Evolutionary conservation across 148 eudicot species (phyloP).

Genomic region (Cornus controversa): DNA sequence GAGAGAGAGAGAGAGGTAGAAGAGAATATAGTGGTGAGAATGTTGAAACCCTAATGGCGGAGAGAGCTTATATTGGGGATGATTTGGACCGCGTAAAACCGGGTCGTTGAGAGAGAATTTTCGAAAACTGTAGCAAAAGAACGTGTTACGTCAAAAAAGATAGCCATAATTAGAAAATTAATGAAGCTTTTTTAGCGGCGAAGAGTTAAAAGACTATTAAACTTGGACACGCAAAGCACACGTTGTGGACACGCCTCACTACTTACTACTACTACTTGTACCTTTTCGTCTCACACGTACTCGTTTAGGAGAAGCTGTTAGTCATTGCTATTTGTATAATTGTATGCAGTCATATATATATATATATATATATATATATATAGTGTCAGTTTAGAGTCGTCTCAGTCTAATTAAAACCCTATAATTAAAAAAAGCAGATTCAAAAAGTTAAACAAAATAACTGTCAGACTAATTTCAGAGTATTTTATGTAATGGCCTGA

Average conservation of each 20-base stretch:
- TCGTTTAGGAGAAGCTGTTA: no score
- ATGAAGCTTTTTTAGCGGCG: background rate
- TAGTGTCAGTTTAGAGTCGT: no score
- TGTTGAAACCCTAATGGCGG: conserved; percentile 22
- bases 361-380: no score
- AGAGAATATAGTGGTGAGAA: background rate
- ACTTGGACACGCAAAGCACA: background rate
- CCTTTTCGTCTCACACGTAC: no score
- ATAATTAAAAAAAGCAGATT: no score
- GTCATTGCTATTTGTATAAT: no score
- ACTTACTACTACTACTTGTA: no score
- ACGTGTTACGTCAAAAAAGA: background rate
- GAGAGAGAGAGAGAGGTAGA: background rate
- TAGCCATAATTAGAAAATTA: background rate
- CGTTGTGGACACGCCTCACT: background rate
- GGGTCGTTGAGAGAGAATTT: background rate
- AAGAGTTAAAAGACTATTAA: background rate
- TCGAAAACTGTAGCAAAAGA: background rate
- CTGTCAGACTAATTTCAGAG: no score
- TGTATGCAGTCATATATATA: no score
- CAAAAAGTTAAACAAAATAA: no score
- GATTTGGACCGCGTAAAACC: conserved; percentile 20
- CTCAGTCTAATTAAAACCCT: no score
- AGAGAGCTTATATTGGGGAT: conserved; percentile 8
- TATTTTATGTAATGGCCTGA: no score